Evolutionary conservation across 805 yeast genomes (phyloP).

Genomic region (Saccharomycopsis oosterbeekiorum): DNA sequence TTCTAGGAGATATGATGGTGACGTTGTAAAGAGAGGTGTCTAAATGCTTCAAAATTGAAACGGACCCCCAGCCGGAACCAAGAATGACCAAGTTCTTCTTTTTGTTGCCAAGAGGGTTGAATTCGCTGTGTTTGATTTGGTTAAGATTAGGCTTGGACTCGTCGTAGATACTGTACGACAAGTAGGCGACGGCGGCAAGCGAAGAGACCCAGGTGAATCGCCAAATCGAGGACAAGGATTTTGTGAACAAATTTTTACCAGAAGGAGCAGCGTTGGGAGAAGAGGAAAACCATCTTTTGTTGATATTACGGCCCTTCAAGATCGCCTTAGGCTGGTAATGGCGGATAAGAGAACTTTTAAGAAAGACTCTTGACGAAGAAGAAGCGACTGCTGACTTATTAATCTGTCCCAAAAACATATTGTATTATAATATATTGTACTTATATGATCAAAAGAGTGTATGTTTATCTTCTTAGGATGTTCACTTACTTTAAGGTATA

Average conservation of each 20-base stretch:
- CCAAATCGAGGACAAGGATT: constrained; percentile 27
- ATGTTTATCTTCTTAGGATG: no score
- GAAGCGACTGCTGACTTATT: not conserved
- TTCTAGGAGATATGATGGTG: constrained; percentile 85
- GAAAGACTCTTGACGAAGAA: not conserved
- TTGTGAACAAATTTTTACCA: not conserved
- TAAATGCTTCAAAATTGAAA: constrained; percentile 70
- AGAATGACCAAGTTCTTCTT: constrained; percentile 48
- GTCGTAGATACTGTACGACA: constrained; percentile 51
- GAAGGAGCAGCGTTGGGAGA: not conserved
- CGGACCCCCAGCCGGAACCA: constrained; percentile 95
- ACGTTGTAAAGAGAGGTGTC: constrained; percentile 86
- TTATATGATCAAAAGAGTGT: no score
- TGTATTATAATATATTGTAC: no score
- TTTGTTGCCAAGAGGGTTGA: constrained; percentile 33
- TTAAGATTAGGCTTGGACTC: constrained; percentile 57
- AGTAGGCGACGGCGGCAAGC: constrained; percentile 43
- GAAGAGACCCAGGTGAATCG: constrained; percentile 41
- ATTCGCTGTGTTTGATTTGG: constrained; percentile 46
- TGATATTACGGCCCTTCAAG: not conserved
- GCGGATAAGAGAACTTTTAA: not conserved
- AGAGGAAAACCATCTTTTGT: not conserved
- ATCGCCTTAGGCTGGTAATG: no score
- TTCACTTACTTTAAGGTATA: no score
- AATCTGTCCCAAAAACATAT: not conserved